phyloP scores from a whole-genome alignment of 1,284 basidiomycete genomes.

The Rhodofomes roseus region DNA sequence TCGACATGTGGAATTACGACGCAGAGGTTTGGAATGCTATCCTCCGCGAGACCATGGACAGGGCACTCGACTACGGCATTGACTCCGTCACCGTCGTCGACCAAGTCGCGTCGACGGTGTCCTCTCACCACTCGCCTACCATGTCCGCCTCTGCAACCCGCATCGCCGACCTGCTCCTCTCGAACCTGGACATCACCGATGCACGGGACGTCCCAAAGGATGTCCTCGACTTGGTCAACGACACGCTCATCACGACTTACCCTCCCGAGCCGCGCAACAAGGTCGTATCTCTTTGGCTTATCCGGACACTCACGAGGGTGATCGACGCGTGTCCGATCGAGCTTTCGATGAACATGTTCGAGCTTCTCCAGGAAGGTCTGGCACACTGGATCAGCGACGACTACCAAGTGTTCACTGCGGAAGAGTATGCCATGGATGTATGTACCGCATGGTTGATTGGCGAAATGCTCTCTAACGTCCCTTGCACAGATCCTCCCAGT shows the following conservation, averaged over 20 bases:
- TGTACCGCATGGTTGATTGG: conserved; percentile 16
- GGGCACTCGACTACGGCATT: conserved; percentile 55
- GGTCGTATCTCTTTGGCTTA: conserved; percentile 55
- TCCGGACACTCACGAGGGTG: conserved; percentile 47
- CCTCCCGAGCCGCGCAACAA: conserved; percentile 56
- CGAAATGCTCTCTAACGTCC: not conserved
- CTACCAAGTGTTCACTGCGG: conserved; percentile 39
- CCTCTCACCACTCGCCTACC: conserved; percentile 39
- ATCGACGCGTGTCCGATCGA: conserved; percentile 52
- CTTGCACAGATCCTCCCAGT: conserved; percentile 46
- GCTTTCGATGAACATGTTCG: conserved; percentile 42
- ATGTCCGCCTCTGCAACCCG: conserved; percentile 39
- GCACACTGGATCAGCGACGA: conserved; percentile 63
- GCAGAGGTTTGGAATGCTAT: conserved; percentile 54
- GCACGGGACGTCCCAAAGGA: conserved; percentile 42
- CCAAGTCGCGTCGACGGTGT: conserved; percentile 45
- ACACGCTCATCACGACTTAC: conserved; percentile 57
- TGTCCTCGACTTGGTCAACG: conserved; percentile 54
- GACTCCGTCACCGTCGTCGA: conserved; percentile 52
- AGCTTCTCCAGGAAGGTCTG: conserved; percentile 51
- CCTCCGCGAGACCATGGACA: conserved; percentile 45
- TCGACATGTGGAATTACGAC: conserved; percentile 54
- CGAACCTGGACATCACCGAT: conserved; percentile 46
- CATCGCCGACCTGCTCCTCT: conserved; percentile 57
- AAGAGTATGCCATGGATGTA: conserved; percentile 59